Base-by-base conservation (phyloP, 1,284 basidiomycete species). In the Mycosarcoma maydis region DNA sequence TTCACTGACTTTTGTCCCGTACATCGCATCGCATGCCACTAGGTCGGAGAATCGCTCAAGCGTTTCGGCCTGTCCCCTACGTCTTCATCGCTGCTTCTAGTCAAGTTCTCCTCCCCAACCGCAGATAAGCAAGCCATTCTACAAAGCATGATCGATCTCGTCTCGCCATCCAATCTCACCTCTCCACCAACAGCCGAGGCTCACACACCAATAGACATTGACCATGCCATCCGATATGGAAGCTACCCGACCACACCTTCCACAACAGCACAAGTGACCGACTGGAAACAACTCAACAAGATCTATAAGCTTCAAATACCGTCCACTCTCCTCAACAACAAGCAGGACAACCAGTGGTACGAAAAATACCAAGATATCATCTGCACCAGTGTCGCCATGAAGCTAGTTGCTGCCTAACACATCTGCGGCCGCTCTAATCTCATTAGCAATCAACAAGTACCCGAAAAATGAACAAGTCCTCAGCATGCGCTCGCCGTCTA, bases 201-300 rank as follows among this genome's bases (percentile, higher is more conserved):
- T 5, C 24, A 13, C 7, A 1, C n/a, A 6, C 19, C 14, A 13
- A 32, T 54, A 7, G 60, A 65, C 37, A 53, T 72, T 17, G 54
- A 69, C 26, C 60, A 53, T 29, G 30, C 57, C 5, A 65, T 69
- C 20, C 51, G 59, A 10, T 52, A 37, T 42, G 38, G 36, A 13
- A 10, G 10, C 9, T 61, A 52, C 40, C n/a, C 23, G 13, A 3
- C 32, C 3, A 3, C 34, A 11, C 24, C 43, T 16, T 24, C 30
- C 2, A 3, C 27, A 19, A 5, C 32, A 16, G 9, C 32, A 3
- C 14, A 26, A 5, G 55, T 69, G 17, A 73, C 71, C 8, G 64
- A 69, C 24, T 73, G 71, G 71, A 59, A 64, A 47, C 51, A 66
- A 5, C 58, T 73, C 53, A 70, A 70, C 55, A 66, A 61, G 44